Evolutionary conservation across 768 basidiomycete species (phyloP), one percentile per base, ranked within the genome.

Genomic region (Cyclocybe cylindracea): DNA sequence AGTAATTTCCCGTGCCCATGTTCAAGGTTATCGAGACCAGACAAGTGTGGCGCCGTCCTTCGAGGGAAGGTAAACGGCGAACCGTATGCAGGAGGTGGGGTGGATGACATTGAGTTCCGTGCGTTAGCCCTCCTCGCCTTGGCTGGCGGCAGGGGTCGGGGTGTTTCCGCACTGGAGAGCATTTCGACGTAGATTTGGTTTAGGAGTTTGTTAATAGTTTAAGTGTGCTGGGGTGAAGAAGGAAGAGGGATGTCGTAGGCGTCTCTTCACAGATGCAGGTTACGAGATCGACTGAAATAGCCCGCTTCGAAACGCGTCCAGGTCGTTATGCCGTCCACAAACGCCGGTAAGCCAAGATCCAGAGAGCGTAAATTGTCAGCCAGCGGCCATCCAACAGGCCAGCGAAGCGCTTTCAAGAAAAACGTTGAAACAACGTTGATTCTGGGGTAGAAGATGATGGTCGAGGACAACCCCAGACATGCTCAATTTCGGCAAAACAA

Each of bases 121-220:
- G 74, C 70, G 31, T 70, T 66, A 34, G 78, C 68, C 43, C 85
- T 79, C 47, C 86, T 80, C 19, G 76, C 67, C 71, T 83, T 84
- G 3, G 86, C 87, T 37, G 89, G 89, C 5, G 89, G 89, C 10
- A 80, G 75, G 4, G 89, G 88, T 42, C 87, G 81, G 13, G 86
- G 82, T 10, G 84, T 85, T 37, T 73, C 72, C 41, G 65, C 66
- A 41, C 61, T 67, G 16, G 71, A 65, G 39, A 77, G 63, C 70
- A 73, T 76, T 10, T 40, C 48, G 18, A 44, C 14, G 43, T 49
- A 7, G 31, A 40, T 38, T 50, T 9, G 24, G 48, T 24, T 24
- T 24, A 24, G 24, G 24, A 24, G 16, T 8, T 40, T 49, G 42
- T 48, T 41, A 29, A 32, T 14, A 34, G 50, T 51, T 38, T 24